Evolutionary conservation across 345 rosid species (phyloP), one percentile per base, ranked within the genome.

Genomic region (Brassica rapa): DNA sequence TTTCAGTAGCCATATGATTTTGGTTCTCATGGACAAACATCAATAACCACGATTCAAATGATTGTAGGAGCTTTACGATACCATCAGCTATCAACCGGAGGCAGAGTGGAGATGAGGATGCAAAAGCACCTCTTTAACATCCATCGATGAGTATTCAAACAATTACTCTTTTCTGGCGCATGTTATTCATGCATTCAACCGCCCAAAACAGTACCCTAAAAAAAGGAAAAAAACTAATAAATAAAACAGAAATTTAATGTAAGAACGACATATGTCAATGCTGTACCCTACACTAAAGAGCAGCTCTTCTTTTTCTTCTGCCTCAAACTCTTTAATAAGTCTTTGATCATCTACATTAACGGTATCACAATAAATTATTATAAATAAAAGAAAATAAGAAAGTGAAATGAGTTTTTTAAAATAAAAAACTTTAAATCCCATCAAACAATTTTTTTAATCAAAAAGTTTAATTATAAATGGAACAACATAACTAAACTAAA

Each of bases 241-340:
- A 70, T 12, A 21, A 10, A 33, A 12, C 4, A 62, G 5, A 63
- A 32, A 21, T 15, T 68, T 73, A 80, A 61, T 39, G 61, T 14
- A 27, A 63, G 21, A 0, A 2, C n/a, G 75, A 74, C 82, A 74
- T 75, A 75, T 80, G 82, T 74, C 69, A 30, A 1, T 14, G 23
- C 24, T 27, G n/a, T 32, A 69, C 81, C 70, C 51, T 33, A 70
- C 70, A 63, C 39, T 1, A 71, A 56, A 63, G 64, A 71, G 62
- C n/a, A 6, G 37, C 51, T 46, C 35, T 7, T 35, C 5, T 41
- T 35, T 35, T 35, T 35, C 39, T 15, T 43, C n/a, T 64, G 74
- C 62, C 37, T 46, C 73, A 27, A 27, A 67, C 46, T 39, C 46
- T 39, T 33, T 33, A 5, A 33, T 33, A 5, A 33, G 37, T 33